Evolutionary conservation across 2,329 filamentous ascomycete species (phyloP).

Genomic region (Sphaerulina vaccinii): DNA sequence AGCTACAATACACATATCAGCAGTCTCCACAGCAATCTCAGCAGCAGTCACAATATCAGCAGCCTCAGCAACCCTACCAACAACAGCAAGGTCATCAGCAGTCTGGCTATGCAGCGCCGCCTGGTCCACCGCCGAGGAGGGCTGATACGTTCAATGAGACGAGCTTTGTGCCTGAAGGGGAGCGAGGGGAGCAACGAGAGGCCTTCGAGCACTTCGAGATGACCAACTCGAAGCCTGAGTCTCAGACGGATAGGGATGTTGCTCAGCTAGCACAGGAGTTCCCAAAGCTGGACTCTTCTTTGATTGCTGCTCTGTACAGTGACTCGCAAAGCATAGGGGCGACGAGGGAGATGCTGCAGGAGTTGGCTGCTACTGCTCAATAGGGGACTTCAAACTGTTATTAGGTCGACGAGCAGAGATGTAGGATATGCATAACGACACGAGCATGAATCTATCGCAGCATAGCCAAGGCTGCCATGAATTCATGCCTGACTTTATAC

Average conservation of each 20-base stretch:
- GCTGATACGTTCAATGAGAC: constrained; percentile 36
- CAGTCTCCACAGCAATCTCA: constrained; percentile 3
- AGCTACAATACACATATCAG: constrained; percentile 9
- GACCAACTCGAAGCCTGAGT: constrained; percentile 38
- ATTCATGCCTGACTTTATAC: background rate
- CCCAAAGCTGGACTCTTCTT: constrained; percentile 44
- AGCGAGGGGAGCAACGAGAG: constrained; percentile 40
- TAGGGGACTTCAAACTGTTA: background rate
- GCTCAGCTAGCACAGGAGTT: constrained; percentile 45
- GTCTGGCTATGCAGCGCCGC: constrained; percentile 16
- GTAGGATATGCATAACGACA: background rate
- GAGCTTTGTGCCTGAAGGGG: constrained; percentile 41
- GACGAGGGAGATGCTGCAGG: constrained; percentile 47
- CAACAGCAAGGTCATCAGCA: constrained; percentile 14
- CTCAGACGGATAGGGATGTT: constrained; percentile 43
- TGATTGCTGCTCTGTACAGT: constrained; percentile 48
- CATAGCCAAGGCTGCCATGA: no score
- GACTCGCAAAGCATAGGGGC: constrained; percentile 44
- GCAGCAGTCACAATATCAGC: constrained; percentile 9
- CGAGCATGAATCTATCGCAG: no score
- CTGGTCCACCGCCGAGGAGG: constrained; percentile 23
- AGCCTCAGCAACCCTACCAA: constrained; percentile 6
- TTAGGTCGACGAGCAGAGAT: background rate
- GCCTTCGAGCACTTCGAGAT: constrained; percentile 47
- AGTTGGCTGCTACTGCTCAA: constrained; percentile 31